These are phyloP conservation scores for Gossypium davidsonii DNA, from an alignment of 441 rosid genomes.

Conservation along the genomic window DNA sequence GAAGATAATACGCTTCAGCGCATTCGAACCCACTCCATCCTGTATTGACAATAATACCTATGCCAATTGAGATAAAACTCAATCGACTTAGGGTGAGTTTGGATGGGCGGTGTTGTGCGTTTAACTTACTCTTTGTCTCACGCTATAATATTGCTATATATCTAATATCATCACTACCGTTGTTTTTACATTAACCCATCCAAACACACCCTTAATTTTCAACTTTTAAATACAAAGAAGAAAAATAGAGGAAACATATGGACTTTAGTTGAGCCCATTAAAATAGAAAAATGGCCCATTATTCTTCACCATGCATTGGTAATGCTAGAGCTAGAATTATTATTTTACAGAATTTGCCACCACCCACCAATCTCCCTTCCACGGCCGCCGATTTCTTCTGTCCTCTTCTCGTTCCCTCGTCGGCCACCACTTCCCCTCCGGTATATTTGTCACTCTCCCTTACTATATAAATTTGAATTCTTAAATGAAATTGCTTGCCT, in stretches of 20 bases:
- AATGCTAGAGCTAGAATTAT: not conserved
- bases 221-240: too few species aligned
- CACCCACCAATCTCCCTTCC: not conserved
- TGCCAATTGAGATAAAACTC: too few species aligned
- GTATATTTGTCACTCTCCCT: not conserved
- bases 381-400: not conserved
- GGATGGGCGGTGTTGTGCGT: too few species aligned
- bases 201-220: too few species aligned
- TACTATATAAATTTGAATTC: not conserved
- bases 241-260: not conserved
- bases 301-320: not conserved
- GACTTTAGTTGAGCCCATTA: not conserved
- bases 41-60: too few species aligned
- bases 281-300: not conserved
- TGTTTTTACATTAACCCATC: too few species aligned
- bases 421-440: not conserved
- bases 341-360: not conserved
- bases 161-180: fast-evolving
- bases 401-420: not conserved
- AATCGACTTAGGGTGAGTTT: too few species aligned
- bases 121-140: too few species aligned
- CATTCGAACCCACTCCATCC: too few species aligned
- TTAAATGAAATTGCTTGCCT: not conserved
- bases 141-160: too few species aligned
- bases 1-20: fast-evolving